phyloP scores from a whole-genome alignment of 257 asterid genomes.

The Solanum microdontum region DNA sequence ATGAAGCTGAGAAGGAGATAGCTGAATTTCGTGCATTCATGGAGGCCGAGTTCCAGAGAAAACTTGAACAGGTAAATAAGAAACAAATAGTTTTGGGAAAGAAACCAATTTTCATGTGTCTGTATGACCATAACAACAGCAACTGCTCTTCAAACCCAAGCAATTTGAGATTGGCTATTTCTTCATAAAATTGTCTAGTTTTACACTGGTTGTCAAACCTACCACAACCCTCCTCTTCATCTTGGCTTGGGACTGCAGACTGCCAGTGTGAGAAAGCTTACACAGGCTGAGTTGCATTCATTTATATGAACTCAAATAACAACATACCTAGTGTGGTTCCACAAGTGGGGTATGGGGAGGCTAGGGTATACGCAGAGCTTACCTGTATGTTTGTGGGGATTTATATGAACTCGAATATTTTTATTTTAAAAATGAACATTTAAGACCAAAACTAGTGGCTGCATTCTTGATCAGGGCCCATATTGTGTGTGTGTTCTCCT shows the following conservation, averaged over 20 bases:
- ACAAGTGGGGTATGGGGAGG: neutral
- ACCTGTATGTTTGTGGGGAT: neutral
- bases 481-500: neutral
- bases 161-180: neutral
- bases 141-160: neutral
- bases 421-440: neutral
- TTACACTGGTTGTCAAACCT: neutral
- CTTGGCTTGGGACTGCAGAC: neutral
- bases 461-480: neutral
- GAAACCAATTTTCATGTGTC: neutral
- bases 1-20: slow-evolving; percentile 88
- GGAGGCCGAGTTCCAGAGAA: slow-evolving; percentile 88
- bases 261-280: neutral
- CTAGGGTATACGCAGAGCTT: neutral
- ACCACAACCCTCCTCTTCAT: neutral
- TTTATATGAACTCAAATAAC: neutral
- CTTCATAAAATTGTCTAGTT: neutral
- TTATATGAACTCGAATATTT: neutral
- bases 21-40: slow-evolving; percentile 82
- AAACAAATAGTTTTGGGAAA: neutral
- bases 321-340: neutral
- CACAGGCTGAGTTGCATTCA: neutral
- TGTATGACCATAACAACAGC: neutral
- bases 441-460: neutral
- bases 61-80: slow-evolving; percentile 64